Conservation (phyloP, 2,329 filamentous ascomycete species). For the Aspergillus amoenus region DNA sequence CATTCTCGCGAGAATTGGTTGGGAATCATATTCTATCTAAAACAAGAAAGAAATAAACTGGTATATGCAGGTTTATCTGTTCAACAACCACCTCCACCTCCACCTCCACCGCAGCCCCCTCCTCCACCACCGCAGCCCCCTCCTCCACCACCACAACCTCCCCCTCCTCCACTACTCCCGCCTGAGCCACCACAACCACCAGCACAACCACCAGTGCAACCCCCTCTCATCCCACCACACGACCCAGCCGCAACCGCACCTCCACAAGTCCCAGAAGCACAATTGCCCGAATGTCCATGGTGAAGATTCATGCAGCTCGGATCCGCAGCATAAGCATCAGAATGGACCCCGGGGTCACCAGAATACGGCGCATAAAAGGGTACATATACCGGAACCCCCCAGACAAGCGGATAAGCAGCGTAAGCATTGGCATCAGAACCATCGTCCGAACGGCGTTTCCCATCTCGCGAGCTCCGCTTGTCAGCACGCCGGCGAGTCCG, state of each 20-base stretch:
- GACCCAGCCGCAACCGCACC: constrained; percentile 46
- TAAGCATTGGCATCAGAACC: constrained; percentile 6
- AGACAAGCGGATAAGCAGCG: constrained; percentile 38
- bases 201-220: constrained; percentile 35
- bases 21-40: neutral
- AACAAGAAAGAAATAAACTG: neutral
- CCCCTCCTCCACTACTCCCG: constrained; percentile 40
- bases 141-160: constrained; percentile 10
- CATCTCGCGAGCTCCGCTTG: constrained; percentile 22
- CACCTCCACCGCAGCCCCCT: neutral
- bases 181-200: constrained; percentile 46
- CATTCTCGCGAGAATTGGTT: neutral
- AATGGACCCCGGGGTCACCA: constrained; percentile 43
- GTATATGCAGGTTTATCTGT: neutral
- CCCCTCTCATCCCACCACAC: constrained; percentile 41
- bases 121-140: constrained; percentile 7
- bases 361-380: constrained; percentile 50
- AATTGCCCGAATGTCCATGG: constrained; percentile 46
- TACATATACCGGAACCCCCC: constrained; percentile 46
- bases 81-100: neutral
- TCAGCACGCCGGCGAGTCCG: constrained; percentile 32
- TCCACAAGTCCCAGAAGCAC: constrained; percentile 46
- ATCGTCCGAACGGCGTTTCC: neutral
- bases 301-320: constrained; percentile 46
- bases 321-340: constrained; percentile 44